Base-by-base conservation (phyloP, 495 filamentous ascomycete species). In the Daldinia grandis region DNA sequence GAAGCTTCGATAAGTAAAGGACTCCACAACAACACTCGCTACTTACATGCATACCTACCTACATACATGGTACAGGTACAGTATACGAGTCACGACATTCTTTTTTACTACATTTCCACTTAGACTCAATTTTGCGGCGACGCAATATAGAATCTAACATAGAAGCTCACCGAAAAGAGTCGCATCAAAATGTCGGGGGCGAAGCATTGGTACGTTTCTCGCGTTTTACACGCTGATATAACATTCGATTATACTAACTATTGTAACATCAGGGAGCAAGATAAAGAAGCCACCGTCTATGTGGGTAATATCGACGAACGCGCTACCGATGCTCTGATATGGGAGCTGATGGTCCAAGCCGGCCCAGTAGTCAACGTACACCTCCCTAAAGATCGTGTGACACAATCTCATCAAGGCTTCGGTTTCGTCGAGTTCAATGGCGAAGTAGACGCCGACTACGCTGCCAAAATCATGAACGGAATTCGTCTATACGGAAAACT, bases 241-340 rank as follows among this genome's bases (percentile, higher is more conserved):
- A 54, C 19, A 44, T 55, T 47, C 37, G 53, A 44, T 59, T 56
- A 69, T 47, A 56, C 60, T 56, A 31, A 53, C 53, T 49, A 28
- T 6, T 7, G 5, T n/a, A 35, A 24, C 21, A 30, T 64, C 72
- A 97, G 95, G 95, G 95, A 98, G 78, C 95, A 99, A 82, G 94
- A 98, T 79, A 98, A 98, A 78, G 95, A 98, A 81, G 95, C 94
- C 54, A 99, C 95, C 17, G 92, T 98, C 78, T 99, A 99, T 80
- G 90, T 98, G 69, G 95, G 95, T 78, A 98, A 98, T 79, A 91
- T 99, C 74, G 95, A 99, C 80, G 95, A 99, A 81, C 91, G 96
- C 76, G 92, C 93, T 59, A 90, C 92, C 58, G 93, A 98, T 80
- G 90, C 90, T 72, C 83, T 98, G 55, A 89, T 99, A 73, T 97